Evolutionary conservation across 805 yeast species (phyloP), one percentile per base, ranked within the genome.

Genomic region (Teunomyces cretensis): DNA sequence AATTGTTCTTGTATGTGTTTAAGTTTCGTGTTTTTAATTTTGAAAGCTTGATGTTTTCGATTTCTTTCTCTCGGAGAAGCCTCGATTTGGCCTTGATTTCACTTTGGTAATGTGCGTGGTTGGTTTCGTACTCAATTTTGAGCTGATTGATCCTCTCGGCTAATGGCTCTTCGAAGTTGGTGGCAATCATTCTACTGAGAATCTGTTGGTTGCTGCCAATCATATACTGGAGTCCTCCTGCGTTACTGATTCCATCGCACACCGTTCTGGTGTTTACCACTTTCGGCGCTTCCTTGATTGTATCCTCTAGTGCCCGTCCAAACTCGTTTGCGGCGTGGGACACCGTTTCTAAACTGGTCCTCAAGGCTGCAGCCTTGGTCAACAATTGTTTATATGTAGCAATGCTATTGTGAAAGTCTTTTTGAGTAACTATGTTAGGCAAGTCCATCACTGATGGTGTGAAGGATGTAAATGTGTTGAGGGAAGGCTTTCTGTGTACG

Each of bases 181-280:
- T 57, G n/a, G 68, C 64, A 1, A 88, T 61, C 38, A 81, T 65
- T 43, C 80, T 69, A 12, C 88, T 76, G 52, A 89, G 70, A 11
- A 89, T 79, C 49, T 82, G 83, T 49, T 86, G 85, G 58, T 88
- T 94, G 59, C 87, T 88, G 0, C 92, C 82, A 14, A 87, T 76
- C 35, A 89, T 70, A 56, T 79, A 82, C 53, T 87, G 91, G 44
- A 89, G 67, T 0, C 96, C 96, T 33, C 89, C 84, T 2, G 91
- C 86, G 40, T 81, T 76, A 53, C 81, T 65, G 12, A 88, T 61
- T 7, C 88, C 88, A 51, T 84, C 85, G 2, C 83, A 76, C 2
- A 64, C 67, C 8, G 46, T 41, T 30, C 50, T 57, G 17, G 54
- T 24, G 42, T 60, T 56, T 47, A 56, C 52, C 1, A 62, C 63